Percentiles rank a stretch among this genome's conserved stretches.
Conservation (phyloP, 495 filamentous ascomycete species). For the Podospora tetraspora region DNA sequence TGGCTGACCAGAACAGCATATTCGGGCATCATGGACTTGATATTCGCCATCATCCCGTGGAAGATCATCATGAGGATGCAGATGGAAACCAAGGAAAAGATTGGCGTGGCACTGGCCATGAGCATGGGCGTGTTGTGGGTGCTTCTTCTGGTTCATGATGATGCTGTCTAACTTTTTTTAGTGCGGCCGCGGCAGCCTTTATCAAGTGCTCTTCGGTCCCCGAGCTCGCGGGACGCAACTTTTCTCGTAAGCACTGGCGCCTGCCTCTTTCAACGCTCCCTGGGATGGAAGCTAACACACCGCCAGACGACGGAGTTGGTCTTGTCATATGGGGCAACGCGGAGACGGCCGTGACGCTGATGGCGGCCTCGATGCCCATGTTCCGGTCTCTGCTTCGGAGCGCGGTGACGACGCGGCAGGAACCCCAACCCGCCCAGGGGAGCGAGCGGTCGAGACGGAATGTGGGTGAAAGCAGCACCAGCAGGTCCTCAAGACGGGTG, state of each 20-base stretch:
- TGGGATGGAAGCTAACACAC: background rate
- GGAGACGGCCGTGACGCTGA: slow-evolving; percentile 32
- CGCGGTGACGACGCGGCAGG: slow-evolving; percentile 2
- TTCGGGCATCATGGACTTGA: slow-evolving; percentile 25
- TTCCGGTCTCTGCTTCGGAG: slow-evolving; percentile 27
- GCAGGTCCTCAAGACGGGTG: slow-evolving; percentile 16
- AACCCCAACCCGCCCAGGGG: background rate
- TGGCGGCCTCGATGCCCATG: slow-evolving; percentile 33
- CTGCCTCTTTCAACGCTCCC: background rate
- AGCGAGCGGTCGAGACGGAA: slow-evolving; percentile 9
- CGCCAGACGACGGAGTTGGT: slow-evolving; percentile 19
- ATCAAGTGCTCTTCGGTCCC: slow-evolving; percentile 31
- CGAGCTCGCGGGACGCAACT: slow-evolving; percentile 21
- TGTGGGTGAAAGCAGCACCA: slow-evolving; percentile 9
- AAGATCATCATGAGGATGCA: slow-evolving; percentile 28
- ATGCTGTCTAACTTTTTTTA: background rate
- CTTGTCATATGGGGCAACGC: slow-evolving; percentile 29
- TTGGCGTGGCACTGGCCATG: slow-evolving; percentile 37
- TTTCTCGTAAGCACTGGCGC: slow-evolving; percentile 16
- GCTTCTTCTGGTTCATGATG: no score
- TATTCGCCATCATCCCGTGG: slow-evolving; percentile 31
- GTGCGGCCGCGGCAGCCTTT: slow-evolving; percentile 24
- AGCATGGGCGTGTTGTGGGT: slow-evolving; percentile 30
- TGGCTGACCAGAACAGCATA: slow-evolving; percentile 22
- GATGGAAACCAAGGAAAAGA: slow-evolving; percentile 31